A percentile compares a stretch with the other conserved stretches of the same genome.
These are phyloP conservation scores for Penicillium odoratum DNA, from an alignment of 495 filamentous ascomycete genomes.

Conservation along the genomic window DNA sequence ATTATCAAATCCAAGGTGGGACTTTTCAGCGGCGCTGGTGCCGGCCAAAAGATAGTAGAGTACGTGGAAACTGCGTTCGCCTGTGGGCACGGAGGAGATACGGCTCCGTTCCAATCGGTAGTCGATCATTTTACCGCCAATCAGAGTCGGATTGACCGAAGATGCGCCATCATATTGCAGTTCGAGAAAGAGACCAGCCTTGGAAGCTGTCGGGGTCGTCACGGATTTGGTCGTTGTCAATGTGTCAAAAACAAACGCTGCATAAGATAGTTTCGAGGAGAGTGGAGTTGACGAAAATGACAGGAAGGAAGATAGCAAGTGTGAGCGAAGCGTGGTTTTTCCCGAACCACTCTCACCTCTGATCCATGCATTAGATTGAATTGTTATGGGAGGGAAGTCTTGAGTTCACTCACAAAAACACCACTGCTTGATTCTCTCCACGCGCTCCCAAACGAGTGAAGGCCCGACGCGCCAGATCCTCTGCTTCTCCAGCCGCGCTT, in stretches of 20 bases:
- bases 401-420: slow-evolving; percentile 76
- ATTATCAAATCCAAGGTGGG: slow-evolving; percentile 80
- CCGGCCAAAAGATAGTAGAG: slow-evolving; percentile 94
- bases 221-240: slow-evolving; percentile 97
- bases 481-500: slow-evolving; percentile 81
- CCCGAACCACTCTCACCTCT: slow-evolving; percentile 95
- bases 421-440: slow-evolving; percentile 86
- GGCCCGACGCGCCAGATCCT: slow-evolving; percentile 83
- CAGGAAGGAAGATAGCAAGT: slow-evolving; percentile 79
- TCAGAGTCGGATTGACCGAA: slow-evolving; percentile 73
- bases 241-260: slow-evolving; percentile 91
- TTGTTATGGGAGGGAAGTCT: too few species aligned
- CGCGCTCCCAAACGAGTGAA: slow-evolving; percentile 83
- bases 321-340: slow-evolving; percentile 90
- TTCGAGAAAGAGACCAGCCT: slow-evolving; percentile 91
- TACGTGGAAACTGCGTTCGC: slow-evolving; percentile 94
- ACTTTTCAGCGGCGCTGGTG: slow-evolving; percentile 85
- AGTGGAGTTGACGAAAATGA: slow-evolving; percentile 87
- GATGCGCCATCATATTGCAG: slow-evolving; percentile 92
- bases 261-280: slow-evolving; percentile 88
- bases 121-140: slow-evolving; percentile 92
- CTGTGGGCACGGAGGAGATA: slow-evolving; percentile 86
- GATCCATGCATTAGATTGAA: slow-evolving; percentile 8
- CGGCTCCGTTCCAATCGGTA: slow-evolving; percentile 89
- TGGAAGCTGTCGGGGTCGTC: slow-evolving; percentile 92